Evolutionary conservation across 257 asterid species (phyloP).

Genomic region (Apocynum venetum): DNA sequence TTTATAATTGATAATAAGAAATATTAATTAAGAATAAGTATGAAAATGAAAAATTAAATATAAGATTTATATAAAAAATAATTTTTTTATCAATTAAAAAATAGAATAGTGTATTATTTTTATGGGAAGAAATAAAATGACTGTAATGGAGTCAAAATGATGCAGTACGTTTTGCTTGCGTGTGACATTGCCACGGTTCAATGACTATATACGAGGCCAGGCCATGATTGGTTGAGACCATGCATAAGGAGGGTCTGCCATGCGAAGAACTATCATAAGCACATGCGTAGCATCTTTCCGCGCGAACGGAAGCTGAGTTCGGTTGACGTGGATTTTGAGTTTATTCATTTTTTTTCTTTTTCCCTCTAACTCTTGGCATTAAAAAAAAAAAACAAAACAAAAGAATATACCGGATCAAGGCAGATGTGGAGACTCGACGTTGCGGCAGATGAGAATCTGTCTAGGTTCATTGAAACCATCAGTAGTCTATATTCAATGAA

Average conservation of each 20-base stretch:
- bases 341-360: not conserved
- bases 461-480: conserved; percentile 10
- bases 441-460: not conserved
- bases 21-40: too few species aligned
- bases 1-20: too few species aligned
- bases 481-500: conserved; percentile 3
- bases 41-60: too few species aligned
- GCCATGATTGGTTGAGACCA: not conserved
- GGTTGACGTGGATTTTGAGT: not conserved
- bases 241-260: not conserved
- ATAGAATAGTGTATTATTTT: too few species aligned
- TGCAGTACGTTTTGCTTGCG: too few species aligned
- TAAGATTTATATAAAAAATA: too few species aligned
- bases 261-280: not conserved
- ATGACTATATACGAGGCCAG: too few species aligned
- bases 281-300: not conserved
- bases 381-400: too few species aligned
- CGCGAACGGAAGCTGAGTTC: not conserved
- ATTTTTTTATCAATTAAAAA: too few species aligned
- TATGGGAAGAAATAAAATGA: too few species aligned
- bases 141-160: too few species aligned
- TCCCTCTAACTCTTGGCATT: not conserved
- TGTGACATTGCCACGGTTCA: too few species aligned
- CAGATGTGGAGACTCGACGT: conserved; percentile 14
- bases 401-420: not conserved